A percentile compares a stretch with the other conserved stretches of the same genome.
phyloP scores from a whole-genome alignment of 495 filamentous ascomycete genomes.

The Xylaria longipes region DNA sequence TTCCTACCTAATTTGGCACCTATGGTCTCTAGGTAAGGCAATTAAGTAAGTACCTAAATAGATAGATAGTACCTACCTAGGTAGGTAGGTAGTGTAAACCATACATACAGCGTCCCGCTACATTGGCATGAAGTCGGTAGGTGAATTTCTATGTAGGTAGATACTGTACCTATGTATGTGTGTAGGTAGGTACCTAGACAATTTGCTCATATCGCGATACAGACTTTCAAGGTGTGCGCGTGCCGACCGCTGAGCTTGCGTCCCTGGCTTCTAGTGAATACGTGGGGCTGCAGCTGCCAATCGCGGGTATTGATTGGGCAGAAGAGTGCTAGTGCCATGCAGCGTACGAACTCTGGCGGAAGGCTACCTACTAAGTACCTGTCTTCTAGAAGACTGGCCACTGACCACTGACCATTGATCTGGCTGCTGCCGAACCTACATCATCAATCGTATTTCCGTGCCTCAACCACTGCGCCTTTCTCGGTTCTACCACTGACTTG shows the following conservation, averaged over 20 bases:
- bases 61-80: not conserved
- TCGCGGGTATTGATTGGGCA: slow-evolving; percentile 9
- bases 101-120: not conserved
- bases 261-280: not conserved
- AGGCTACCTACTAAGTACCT: not conserved
- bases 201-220: not conserved
- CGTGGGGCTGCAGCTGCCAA: slow-evolving; percentile 15
- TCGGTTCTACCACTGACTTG: not conserved
- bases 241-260: not conserved
- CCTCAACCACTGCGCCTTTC: not conserved
- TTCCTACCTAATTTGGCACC: not conserved
- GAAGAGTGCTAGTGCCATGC: not conserved
- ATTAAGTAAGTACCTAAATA: not conserved
- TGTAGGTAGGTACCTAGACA: not conserved
- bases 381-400: not conserved
- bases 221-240: not conserved
- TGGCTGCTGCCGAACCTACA: slow-evolving; percentile 2
- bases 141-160: not conserved
- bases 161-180: not conserved
- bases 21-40: not conserved
- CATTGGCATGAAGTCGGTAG: not conserved
- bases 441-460: not conserved
- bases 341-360: not conserved
- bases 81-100: not conserved
- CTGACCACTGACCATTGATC: not conserved